phyloP scores from a whole-genome alignment of 2,329 filamentous ascomycete species.

The Neophaeococcomyces aloes region DNA sequence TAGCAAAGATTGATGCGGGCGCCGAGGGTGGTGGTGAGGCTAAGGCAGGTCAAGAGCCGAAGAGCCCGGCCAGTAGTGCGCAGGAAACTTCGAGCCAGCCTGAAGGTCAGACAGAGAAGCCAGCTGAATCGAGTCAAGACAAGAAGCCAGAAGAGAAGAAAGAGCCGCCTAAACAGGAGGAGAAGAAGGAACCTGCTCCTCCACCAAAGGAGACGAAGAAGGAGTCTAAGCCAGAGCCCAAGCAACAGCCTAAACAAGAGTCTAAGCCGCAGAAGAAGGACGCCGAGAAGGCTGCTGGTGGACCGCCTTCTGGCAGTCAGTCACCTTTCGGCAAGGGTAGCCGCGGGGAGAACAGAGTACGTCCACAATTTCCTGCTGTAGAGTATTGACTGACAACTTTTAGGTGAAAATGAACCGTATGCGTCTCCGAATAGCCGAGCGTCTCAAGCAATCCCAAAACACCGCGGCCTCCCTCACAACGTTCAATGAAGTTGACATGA shows the following conservation, averaged over 20 bases:
- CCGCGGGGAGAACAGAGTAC: constrained; percentile 78
- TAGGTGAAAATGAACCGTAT: constrained; percentile 99
- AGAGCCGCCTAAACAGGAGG: constrained; percentile 20
- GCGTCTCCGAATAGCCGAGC: constrained; percentile 92
- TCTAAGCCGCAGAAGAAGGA: constrained; percentile 29
- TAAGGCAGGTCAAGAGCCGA: constrained; percentile 36
- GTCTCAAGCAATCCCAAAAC: constrained; percentile 98
- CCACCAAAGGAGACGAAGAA: constrained; percentile 13
- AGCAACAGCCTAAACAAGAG: constrained; percentile 16
- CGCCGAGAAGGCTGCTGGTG: constrained; percentile 22
- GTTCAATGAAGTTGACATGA: constrained; percentile 99
- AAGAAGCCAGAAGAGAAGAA: constrained; percentile 28
- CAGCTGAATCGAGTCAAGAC: constrained; percentile 24
- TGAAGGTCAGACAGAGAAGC: constrained; percentile 39
- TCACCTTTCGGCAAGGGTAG: constrained; percentile 45
- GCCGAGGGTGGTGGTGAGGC: constrained; percentile 49
- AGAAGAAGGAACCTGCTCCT: constrained; percentile 23
- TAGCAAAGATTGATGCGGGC: constrained; percentile 76
- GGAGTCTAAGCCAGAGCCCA: constrained; percentile 16
- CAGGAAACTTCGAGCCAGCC: constrained; percentile 48
- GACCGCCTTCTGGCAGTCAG: constrained; percentile 19
- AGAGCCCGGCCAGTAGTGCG: constrained; percentile 37
- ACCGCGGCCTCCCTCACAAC: constrained; percentile 94
- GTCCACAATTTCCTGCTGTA: constrained; percentile 27
- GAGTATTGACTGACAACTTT: constrained; percentile 12